Evolutionary conservation across 306 rosid species (phyloP).

Genomic region (Alnus glutinosa): DNA sequence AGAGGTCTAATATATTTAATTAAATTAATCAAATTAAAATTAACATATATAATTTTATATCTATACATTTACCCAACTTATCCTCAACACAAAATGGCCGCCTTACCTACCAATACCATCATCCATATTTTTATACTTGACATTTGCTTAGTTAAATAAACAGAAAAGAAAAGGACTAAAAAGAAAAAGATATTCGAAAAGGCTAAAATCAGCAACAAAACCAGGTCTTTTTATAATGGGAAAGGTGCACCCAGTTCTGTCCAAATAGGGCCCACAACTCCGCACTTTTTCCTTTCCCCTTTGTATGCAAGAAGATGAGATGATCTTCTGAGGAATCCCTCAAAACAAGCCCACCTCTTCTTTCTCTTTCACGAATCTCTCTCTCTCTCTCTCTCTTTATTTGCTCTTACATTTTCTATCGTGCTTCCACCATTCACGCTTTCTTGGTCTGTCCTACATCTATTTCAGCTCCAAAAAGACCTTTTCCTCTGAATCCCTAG

Average conservation of each 20-base stretch:
- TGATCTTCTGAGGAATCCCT: constrained; percentile 38
- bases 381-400: constrained; percentile 7
- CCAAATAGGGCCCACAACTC: constrained; percentile 38
- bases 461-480: constrained; percentile 14
- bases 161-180: not conserved
- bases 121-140: too few relatives aligned
- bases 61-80: too few relatives aligned
- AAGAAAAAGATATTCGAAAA: not conserved
- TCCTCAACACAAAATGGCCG: too few relatives aligned
- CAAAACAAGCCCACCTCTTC: constrained; percentile 8
- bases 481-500: constrained; percentile 14
- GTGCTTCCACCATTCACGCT: constrained; percentile 28
- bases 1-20: too few relatives aligned
- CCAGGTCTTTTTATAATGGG: constrained; percentile 10
- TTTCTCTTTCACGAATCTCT: constrained; percentile 16
- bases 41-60: too few relatives aligned
- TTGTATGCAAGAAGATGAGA: not conserved
- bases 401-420: not conserved
- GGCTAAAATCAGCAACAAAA: constrained; percentile 8
- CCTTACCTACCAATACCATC: too few relatives aligned
- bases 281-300: constrained; percentile 44
- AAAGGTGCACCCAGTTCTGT: constrained; percentile 27
- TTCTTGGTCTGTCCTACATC: constrained; percentile 19
- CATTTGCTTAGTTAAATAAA: too few relatives aligned
- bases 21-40: too few relatives aligned